A percentile compares a stretch with the other conserved stretches of the same genome.
Evolutionary conservation across 805 yeast species (phyloP).

Genomic region (Jamesozyma rosinii): DNA sequence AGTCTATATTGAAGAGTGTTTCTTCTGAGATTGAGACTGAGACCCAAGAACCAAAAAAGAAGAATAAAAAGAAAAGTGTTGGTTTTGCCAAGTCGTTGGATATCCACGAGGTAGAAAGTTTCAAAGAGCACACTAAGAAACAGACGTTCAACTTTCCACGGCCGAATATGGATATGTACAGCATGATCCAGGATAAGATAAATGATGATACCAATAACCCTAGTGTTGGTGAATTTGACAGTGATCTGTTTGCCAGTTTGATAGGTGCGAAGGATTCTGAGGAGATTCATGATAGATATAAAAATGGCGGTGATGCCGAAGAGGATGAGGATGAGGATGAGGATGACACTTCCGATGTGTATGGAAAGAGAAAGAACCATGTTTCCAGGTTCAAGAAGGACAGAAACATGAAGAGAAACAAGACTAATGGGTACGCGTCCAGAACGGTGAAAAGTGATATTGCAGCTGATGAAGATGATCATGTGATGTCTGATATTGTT

Average conservation of each 20-base stretch:
- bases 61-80: conserved; percentile 21
- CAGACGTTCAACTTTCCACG: conserved; percentile 19
- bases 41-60: not conserved
- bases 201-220: conserved; percentile 12
- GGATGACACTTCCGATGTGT: conserved; percentile 5
- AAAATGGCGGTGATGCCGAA: conserved; percentile 7
- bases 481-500: not conserved
- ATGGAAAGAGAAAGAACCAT: conserved; percentile 7
- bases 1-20: conserved; percentile 11
- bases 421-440: not conserved
- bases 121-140: conserved; percentile 25
- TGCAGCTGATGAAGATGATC: not conserved
- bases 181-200: conserved; percentile 5
- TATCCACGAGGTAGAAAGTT: conserved; percentile 28
- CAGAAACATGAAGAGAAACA: conserved; percentile 6
- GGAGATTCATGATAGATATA: conserved; percentile 24
- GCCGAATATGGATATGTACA: conserved; percentile 3
- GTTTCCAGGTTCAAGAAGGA: conserved; percentile 28
- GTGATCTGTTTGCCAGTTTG: conserved; percentile 26
- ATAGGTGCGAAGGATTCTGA: conserved; percentile 28
- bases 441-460: not conserved
- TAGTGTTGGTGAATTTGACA: conserved; percentile 21
- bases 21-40: not conserved
- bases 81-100: conserved; percentile 28
- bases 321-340: conserved; percentile 1